These are phyloP conservation scores for Gamarada debralockiae DNA, from an alignment of 495 filamentous ascomycete genomes.

Conservation along the genomic window DNA sequence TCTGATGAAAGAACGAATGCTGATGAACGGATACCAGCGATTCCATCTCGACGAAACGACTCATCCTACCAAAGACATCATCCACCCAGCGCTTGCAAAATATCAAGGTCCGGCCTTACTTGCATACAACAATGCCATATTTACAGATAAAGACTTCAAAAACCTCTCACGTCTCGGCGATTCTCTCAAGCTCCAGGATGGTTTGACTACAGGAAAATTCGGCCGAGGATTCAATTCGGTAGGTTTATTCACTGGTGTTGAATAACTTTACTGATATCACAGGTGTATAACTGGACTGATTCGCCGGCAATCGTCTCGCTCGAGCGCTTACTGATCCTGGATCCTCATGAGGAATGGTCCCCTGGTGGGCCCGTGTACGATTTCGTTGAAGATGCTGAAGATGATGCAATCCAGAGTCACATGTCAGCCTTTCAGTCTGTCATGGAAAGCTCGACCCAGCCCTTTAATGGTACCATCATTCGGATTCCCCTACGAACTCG, in stretches of 20 bases:
- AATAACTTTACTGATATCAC: neutral
- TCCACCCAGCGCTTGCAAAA: conserved; percentile 28
- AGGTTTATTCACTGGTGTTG: neutral
- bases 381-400: conserved; percentile 27
- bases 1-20: neutral
- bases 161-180: conserved; percentile 35
- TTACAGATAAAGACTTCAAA: conserved; percentile 31
- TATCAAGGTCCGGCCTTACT: conserved; percentile 40
- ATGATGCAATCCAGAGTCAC: conserved; percentile 33
- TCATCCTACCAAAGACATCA: conserved; percentile 24
- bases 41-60: conserved; percentile 30
- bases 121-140: conserved; percentile 36
- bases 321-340: conserved; percentile 33
- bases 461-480: conserved; percentile 35
- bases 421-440: conserved; percentile 29
- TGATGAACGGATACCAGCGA: conserved; percentile 9
- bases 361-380: conserved; percentile 34
- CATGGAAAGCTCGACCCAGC: conserved; percentile 10
- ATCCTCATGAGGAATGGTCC: conserved; percentile 41
- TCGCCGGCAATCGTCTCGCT: conserved; percentile 37
- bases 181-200: conserved; percentile 31
- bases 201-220: conserved; percentile 36
- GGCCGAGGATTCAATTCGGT: conserved; percentile 39
- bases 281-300: conserved; percentile 45
- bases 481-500: conserved; percentile 38